phyloP scores from a whole-genome alignment of 2,329 filamentous ascomycete genomes.

The Calonectria pteridis region DNA sequence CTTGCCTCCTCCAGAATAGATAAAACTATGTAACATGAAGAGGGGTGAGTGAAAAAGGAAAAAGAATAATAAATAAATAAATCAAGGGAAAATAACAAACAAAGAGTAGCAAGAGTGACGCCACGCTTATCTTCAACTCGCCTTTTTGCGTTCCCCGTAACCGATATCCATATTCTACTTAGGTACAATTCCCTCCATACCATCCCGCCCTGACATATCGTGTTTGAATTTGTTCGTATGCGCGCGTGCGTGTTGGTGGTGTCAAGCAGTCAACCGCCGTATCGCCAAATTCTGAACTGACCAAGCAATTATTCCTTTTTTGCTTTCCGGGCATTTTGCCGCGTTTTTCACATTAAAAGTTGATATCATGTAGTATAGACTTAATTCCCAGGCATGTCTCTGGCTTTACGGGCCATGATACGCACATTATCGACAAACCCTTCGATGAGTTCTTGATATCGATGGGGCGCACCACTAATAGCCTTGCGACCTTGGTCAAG shows the following conservation, averaged over 20 bases:
- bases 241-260: neutral
- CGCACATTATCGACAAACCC: slow-evolving; percentile 81
- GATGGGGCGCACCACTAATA: slow-evolving; percentile 64
- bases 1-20: neutral
- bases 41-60: slow-evolving; percentile 7
- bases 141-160: slow-evolving; percentile 24
- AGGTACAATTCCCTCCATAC: slow-evolving; percentile 22
- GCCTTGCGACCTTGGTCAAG: slow-evolving; percentile 74
- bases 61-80: slow-evolving; percentile 16
- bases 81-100: slow-evolving; percentile 11
- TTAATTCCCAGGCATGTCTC: slow-evolving; percentile 44
- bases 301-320: slow-evolving; percentile 13
- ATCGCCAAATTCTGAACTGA: neutral
- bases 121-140: slow-evolving; percentile 32
- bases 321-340: neutral
- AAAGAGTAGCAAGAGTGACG: slow-evolving; percentile 30
- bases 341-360: slow-evolving; percentile 12
- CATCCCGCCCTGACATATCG: slow-evolving; percentile 2
- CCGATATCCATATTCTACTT: slow-evolving; percentile 27
- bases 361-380: neutral
- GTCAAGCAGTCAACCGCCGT: neutral
- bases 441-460: slow-evolving; percentile 76
- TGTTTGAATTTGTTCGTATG: neutral
- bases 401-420: slow-evolving; percentile 63
- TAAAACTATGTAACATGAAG: slow-evolving; percentile 18